phyloP scores from a whole-genome alignment of 129 eudicot genomes.

The Lactuca sativa region DNA sequence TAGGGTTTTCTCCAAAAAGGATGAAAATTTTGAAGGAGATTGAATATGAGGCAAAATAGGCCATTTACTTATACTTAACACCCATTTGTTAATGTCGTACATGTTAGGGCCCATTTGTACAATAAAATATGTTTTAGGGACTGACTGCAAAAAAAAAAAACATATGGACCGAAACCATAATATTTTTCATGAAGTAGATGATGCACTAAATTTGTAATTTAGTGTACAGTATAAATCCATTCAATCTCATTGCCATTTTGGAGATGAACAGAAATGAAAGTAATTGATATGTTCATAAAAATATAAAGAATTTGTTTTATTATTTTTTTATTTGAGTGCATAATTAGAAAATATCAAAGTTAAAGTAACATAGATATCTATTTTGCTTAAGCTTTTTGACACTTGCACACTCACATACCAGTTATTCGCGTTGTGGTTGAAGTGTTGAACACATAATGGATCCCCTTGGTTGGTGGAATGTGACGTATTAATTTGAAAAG shows the following conservation, averaged over 20 bases:
- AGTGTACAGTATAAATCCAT: not conserved
- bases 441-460: not conserved
- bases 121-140: no score
- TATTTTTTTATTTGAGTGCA: not conserved
- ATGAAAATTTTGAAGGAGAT: no score
- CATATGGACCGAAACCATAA: no score
- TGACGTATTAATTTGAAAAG: conserved; percentile 13
- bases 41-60: no score
- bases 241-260: not conserved
- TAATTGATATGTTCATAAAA: not conserved
- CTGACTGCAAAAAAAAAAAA: no score
- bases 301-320: not conserved
- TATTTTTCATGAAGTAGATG: no score
- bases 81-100: not conserved
- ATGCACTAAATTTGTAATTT: no score
- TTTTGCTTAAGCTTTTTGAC: not conserved
- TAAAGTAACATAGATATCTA: not conserved
- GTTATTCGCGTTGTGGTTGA: no score
- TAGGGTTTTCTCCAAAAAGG: not conserved
- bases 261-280: not conserved
- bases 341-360: not conserved
- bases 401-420: not conserved
- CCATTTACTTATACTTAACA: no score
- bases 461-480: conserved; percentile 6
- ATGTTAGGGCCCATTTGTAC: not conserved